Conservation (phyloP, 345 rosid species). For the Camelina hispida region DNA sequence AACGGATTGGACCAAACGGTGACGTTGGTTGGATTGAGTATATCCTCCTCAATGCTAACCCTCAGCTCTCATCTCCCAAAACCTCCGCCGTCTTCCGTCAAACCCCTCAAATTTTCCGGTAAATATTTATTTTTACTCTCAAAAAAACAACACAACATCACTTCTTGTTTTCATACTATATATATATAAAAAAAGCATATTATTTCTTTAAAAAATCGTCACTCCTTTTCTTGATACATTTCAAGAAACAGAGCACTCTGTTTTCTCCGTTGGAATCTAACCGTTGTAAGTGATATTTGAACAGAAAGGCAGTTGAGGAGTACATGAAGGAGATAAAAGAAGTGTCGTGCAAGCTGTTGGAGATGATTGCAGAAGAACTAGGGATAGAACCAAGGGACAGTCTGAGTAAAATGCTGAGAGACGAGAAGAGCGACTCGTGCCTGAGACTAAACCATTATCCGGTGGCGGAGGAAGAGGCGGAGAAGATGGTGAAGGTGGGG, state of each 20-base stretch:
- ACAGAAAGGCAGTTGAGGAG: conserved; percentile 62
- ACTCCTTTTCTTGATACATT: background rate
- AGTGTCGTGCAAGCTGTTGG: conserved; percentile 71
- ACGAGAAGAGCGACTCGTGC: conserved; percentile 75
- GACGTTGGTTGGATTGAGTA: conserved; percentile 91
- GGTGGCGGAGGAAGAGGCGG: conserved; percentile 51
- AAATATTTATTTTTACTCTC: background rate
- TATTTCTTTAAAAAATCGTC: background rate
- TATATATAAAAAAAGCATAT: background rate
- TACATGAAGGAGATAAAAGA: conserved; percentile 65
- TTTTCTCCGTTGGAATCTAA: conserved; percentile 4
- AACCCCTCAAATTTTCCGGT: conserved; percentile 66
- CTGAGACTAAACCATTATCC: conserved; percentile 91
- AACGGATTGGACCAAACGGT: conserved; percentile 74
- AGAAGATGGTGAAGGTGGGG: conserved; percentile 51
- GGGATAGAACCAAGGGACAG: conserved; percentile 56
- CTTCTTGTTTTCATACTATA: background rate
- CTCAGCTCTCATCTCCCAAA: conserved; percentile 46
- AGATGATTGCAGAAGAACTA: conserved; percentile 74
- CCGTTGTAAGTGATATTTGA: conserved; percentile 13
- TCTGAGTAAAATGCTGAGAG: conserved; percentile 74
- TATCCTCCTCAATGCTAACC: conserved; percentile 66
- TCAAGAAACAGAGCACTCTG: conserved; percentile 26
- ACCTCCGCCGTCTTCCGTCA: conserved; percentile 52
- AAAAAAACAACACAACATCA: conserved; percentile 4